Conservation (phyloP, 768 basidiomycete genomes). For the Grammothele lineata region DNA sequence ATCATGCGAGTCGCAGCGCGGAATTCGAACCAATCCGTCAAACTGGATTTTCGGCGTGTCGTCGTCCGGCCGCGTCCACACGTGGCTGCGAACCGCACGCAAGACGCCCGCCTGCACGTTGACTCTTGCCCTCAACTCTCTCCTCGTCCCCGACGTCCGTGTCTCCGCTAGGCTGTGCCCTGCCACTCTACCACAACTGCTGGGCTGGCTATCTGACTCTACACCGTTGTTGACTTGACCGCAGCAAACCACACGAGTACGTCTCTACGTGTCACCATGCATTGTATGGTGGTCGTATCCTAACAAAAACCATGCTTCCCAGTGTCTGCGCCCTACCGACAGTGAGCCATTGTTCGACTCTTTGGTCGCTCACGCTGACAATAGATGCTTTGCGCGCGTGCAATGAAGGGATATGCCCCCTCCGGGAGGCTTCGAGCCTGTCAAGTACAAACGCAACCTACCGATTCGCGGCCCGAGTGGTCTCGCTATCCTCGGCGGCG, state of each 20-base stretch:
- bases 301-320: slow-evolving; percentile 15
- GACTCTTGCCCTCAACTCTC: slow-evolving; percentile 5
- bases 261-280: slow-evolving; percentile 3
- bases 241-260: slow-evolving; percentile 8
- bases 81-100: slow-evolving; percentile 7
- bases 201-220: neutral
- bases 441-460: slow-evolving; percentile 95
- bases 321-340: slow-evolving; percentile 62
- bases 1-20: too few species aligned
- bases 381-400: slow-evolving; percentile 2
- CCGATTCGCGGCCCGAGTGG: slow-evolving; percentile 87
- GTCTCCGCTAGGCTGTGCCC: slow-evolving; percentile 1
- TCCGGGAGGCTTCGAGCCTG: slow-evolving; percentile 82
- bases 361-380: slow-evolving; percentile 6
- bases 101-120: slow-evolving; percentile 7
- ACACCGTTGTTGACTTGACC: slow-evolving; percentile 4
- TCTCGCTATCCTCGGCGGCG: slow-evolving; percentile 79
- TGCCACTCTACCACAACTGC: slow-evolving; percentile 2
- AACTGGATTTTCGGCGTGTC: too few species aligned
- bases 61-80: slow-evolving; percentile 12
- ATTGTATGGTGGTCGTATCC: slow-evolving; percentile 3
- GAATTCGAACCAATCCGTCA: too few species aligned
- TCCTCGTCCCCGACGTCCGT: slow-evolving; percentile 7
- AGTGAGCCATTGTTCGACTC: slow-evolving; percentile 40
- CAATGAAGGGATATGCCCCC: slow-evolving; percentile 89